Evolutionary conservation across 352 stramenopile species (phyloP), one percentile per base, ranked within the genome.

Genomic region (Albugo laibachii): DNA sequence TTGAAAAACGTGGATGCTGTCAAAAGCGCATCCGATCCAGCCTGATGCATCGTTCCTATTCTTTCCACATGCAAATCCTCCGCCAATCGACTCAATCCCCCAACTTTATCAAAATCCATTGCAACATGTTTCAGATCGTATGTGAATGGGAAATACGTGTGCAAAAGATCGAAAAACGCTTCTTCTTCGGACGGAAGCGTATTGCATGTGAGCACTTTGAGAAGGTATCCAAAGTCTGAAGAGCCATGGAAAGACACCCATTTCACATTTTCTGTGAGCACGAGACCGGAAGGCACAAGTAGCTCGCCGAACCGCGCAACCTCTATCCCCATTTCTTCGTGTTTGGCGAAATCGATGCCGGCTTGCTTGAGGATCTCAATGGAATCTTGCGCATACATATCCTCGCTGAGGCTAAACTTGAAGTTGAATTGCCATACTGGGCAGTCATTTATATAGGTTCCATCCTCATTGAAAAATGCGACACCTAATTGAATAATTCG

Each of bases 371-470:
- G 68, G 47, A 99, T 83, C 62, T 99, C 93, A 61, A 99, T 99
- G 38, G 86, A 97, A 66, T 98, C 95, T 59, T 98, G 93, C 21
- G 95, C 94, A 76, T 98, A 99, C 86, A 99, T 98, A 73, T 99
- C 95, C 55, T 97, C 93, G 49, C 83, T 70, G 24, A 99, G 59
- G 55, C 80, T 93, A 59, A 99, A 99, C 63, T 96, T 93, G 69
- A 99, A 99, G 74, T 99, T 99, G 72, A 99, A 99, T 69, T 99
- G 95, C 92, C 91, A 99, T 57, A 95, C 97, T 3, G 89, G 92
- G 69, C 95, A 91, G 47, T 91, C 91, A 40, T 70, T 64, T 60
- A 95, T 94, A 59, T 95, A 95, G 51, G 97, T 82, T 21, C 86
- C 89, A 57, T 96, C 71, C 43, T 96, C 92, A 59, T 98, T 91